Conservation (phyloP, 2,329 filamentous ascomycete genomes). For the Ascochyta clinopodiicola region DNA sequence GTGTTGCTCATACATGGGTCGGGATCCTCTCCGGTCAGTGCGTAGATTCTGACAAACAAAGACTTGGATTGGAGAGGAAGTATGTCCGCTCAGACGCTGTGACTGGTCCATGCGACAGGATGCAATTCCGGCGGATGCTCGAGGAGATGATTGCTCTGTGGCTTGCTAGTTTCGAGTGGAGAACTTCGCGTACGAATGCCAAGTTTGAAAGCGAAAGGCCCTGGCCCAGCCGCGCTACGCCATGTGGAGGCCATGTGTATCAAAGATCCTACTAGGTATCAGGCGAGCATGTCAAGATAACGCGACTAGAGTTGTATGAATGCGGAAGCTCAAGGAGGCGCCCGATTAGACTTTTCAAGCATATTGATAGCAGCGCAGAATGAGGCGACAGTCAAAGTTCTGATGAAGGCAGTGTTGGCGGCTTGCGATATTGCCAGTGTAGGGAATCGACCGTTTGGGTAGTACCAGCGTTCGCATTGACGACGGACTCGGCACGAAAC, state of each 20-base stretch:
- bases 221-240: slow-evolving; percentile 6
- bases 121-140: slow-evolving; percentile 10
- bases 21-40: slow-evolving; percentile 9
- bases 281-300: slow-evolving; percentile 1
- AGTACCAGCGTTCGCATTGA: slow-evolving; percentile 4
- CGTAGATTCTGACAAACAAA: neutral
- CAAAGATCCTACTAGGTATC: neutral
- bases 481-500: slow-evolving; percentile 20
- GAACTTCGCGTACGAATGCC: slow-evolving; percentile 1
- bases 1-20: slow-evolving; percentile 19
- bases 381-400: neutral
- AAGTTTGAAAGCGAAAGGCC: neutral
- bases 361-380: neutral
- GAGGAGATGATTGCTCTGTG: neutral
- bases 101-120: slow-evolving; percentile 12
- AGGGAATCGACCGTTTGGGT: neutral
- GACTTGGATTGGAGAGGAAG: slow-evolving; percentile 14
- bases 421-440: neutral
- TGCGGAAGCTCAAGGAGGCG: neutral
- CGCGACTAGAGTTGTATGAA: neutral
- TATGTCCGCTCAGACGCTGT: slow-evolving; percentile 18
- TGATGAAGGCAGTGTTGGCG: neutral
- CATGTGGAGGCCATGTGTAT: slow-evolving; percentile 12
- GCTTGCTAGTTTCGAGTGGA: slow-evolving; percentile 1
- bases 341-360: neutral